Conservation (phyloP, 345 rosid genomes). For the Ceriops decandra region DNA sequence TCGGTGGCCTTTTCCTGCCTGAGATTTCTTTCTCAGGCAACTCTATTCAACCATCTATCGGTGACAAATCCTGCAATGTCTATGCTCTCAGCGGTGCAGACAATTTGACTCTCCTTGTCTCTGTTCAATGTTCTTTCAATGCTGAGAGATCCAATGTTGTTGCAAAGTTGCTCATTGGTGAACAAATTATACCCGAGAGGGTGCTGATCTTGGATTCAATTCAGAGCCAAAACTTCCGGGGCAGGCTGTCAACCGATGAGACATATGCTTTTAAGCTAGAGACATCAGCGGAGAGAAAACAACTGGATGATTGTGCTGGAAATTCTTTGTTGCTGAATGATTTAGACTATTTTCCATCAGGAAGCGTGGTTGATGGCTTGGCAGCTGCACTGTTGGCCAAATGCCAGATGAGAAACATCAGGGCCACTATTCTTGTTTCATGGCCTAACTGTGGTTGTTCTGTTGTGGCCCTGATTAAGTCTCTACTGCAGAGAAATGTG, state of each 20-base stretch:
- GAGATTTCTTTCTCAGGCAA: slow-evolving; percentile 70
- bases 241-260: slow-evolving; percentile 73
- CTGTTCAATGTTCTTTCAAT: slow-evolving; percentile 59
- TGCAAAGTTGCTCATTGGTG: slow-evolving; percentile 69
- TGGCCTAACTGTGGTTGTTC: slow-evolving; percentile 77
- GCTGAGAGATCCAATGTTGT: slow-evolving; percentile 65
- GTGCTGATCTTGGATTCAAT: slow-evolving; percentile 67
- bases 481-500: slow-evolving; percentile 45
- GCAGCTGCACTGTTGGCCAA: slow-evolving; percentile 74
- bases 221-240: slow-evolving; percentile 77
- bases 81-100: slow-evolving; percentile 45
- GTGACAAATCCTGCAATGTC: slow-evolving; percentile 79
- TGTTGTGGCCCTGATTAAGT: slow-evolving; percentile 43
- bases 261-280: slow-evolving; percentile 72
- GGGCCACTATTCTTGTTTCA: slow-evolving; percentile 62
- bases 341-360: slow-evolving; percentile 81
- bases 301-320: slow-evolving; percentile 18
- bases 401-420: slow-evolving; percentile 69
- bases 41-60: slow-evolving; percentile 52
- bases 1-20: slow-evolving; percentile 75
- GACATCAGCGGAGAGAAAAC: slow-evolving; percentile 58
- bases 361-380: slow-evolving; percentile 79
- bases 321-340: slow-evolving; percentile 37
- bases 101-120: slow-evolving; percentile 41
- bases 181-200: slow-evolving; percentile 58